A percentile compares a stretch with the other conserved stretches of the same genome.
Evolutionary conservation across 2,329 filamentous ascomycete species (phyloP).

Genomic region (Aspergillus uvarum): DNA sequence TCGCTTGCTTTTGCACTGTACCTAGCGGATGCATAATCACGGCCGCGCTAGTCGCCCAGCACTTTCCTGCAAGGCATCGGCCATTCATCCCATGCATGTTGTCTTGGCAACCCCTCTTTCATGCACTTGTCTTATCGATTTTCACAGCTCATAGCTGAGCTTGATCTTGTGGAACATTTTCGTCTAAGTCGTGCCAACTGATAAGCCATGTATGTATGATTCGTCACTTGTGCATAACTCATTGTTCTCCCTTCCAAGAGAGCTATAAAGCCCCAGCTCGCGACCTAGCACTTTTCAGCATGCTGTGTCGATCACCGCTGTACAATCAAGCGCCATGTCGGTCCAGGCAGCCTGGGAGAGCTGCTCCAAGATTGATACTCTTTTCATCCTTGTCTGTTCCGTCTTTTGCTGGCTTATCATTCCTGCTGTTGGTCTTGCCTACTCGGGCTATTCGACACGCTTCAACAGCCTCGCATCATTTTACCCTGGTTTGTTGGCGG

Average conservation of each 20-base stretch:
- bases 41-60: not conserved
- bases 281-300: not conserved
- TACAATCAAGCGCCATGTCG: constrained; percentile 12
- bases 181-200: not conserved
- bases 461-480: constrained; percentile 51
- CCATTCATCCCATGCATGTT: not conserved
- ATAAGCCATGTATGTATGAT: constrained; percentile 5
- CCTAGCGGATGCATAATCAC: too few relatives aligned
- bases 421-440: constrained; percentile 53
- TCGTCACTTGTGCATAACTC: not conserved
- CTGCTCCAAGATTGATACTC: constrained; percentile 54
- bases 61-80: not conserved
- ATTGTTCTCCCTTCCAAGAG: not conserved
- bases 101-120: not conserved
- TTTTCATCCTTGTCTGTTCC: constrained; percentile 53
- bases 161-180: not conserved
- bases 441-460: constrained; percentile 51
- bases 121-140: not conserved
- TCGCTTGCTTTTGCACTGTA: not conserved
- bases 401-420: constrained; percentile 56
- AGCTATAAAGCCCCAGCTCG: not conserved
- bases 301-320: not conserved
- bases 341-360: constrained; percentile 51
- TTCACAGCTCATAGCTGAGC: not conserved
- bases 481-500: constrained; percentile 49